Base-by-base conservation (phyloP, 257 asterid genomes). In the Leptodermis oblonga region DNA sequence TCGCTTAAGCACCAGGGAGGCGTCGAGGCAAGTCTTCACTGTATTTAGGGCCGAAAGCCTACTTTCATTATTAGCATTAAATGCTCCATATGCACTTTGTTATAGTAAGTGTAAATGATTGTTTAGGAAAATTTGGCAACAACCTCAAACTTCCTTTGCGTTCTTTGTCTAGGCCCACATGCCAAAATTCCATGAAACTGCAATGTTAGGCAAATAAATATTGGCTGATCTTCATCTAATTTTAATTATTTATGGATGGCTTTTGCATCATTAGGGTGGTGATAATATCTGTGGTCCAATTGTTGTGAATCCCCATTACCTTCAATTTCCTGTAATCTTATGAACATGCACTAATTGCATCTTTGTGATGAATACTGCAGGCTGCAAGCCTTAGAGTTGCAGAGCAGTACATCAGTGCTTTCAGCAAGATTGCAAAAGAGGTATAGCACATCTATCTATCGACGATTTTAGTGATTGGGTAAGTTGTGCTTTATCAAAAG, bases 331-430 rank as follows among this genome's bases (percentile, higher is more conserved):
- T 43, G 12, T 43, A 43, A 17, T 18, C 48, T 20, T n/a, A 12
- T 41, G 10, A 41, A 14, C 7, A 49, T 67, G 49, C 26, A 28
- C 20, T 28, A 10, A 33, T 14, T 23, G 20, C 12, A 31, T 54
- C 9, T 5, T 10, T 45, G 65, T 56, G 52, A 37, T 41, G 54
- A 23, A 18, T 46, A 77, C 76, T 82, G 72, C 85, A 92, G 98
- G 98, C 98, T 20, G 96, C 97, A 62, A 88, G 97, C 76, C 70
- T 92, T 74, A 85, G 88, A 80, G 71, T 92, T 77, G 98, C 97
- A 5, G 98, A 92, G 86, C 97, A 92, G 74, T 92, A 92, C 70
- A 81, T 90, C 62, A 86, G 86, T 2, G 98, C 98, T 7, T 92
- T 90, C 60, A n/a, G 88, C 71, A 79, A 76, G 62, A 78, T 92